Evolutionary conservation across 129 eudicot genomes (phyloP).

Genomic region (Tanacetum coccineum): DNA sequence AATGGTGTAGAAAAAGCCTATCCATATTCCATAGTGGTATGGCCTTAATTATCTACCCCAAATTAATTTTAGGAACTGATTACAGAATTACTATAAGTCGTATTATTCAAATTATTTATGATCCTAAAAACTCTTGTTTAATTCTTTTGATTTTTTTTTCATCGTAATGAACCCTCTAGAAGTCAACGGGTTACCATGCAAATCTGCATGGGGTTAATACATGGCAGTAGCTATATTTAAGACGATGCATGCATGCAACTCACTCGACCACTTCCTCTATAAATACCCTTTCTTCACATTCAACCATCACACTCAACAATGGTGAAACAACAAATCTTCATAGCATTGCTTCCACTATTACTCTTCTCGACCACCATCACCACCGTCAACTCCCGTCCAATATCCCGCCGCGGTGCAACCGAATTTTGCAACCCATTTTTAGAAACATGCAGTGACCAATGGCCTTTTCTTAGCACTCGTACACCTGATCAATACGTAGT

Average conservation of each 20-base stretch:
- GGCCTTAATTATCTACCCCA: too few species aligned
- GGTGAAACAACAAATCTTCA: slow-evolving; percentile 13
- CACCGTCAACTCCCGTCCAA: slow-evolving; percentile 7
- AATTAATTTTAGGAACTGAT: too few species aligned
- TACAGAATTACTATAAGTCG: too few species aligned
- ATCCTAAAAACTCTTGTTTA: too few species aligned
- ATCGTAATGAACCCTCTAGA: not conserved
- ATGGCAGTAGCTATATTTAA: too few species aligned
- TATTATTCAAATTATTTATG: too few species aligned
- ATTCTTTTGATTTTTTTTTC: too few species aligned
- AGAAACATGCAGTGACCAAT: slow-evolving; percentile 44
- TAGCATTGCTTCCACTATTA: not conserved
- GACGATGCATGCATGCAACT: not conserved
- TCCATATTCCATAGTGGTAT: too few species aligned
- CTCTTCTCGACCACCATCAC: slow-evolving; percentile 15
- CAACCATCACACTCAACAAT: slow-evolving; percentile 7
- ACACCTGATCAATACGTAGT: slow-evolving; percentile 17
- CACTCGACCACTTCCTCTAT: not conserved
- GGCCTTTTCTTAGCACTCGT: slow-evolving; percentile 42
- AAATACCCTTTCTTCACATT: slow-evolving; percentile 9
- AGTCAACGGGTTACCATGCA: slow-evolving; percentile 32
- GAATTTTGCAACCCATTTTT: slow-evolving; percentile 46
- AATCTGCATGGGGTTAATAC: slow-evolving; percentile 19
- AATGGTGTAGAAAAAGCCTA: too few species aligned
- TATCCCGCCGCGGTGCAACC: slow-evolving; percentile 16